A percentile compares a stretch with the other conserved stretches of the same genome.
Conservation (phyloP, 306 rosid species). For the Adenanthera pavonina region DNA sequence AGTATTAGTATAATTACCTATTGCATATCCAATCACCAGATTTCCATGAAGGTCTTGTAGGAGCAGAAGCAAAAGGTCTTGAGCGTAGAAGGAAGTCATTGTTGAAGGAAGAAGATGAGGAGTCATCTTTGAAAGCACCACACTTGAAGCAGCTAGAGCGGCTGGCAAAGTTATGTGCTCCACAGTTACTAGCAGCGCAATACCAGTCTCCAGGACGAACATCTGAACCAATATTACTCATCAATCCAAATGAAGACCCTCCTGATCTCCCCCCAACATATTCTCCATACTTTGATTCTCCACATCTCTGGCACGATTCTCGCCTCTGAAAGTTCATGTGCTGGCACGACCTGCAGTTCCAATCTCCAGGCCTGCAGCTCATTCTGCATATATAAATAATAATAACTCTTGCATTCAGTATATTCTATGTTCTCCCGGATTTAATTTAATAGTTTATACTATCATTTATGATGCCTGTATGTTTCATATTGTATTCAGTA, state of each 20-base stretch:
- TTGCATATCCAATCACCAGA: constrained; percentile 99
- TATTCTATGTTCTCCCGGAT: neutral
- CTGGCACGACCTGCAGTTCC: constrained; percentile 99
- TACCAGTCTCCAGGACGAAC: constrained; percentile 98
- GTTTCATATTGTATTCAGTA: no score
- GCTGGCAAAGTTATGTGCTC: constrained; percentile 92
- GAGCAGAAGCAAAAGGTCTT: constrained; percentile 45
- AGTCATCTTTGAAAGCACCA: constrained; percentile 89
- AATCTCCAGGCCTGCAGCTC: constrained; percentile 98
- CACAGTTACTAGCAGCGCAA: constrained; percentile 74
- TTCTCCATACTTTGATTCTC: constrained; percentile 68
- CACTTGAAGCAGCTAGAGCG: constrained; percentile 98
- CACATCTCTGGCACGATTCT: constrained; percentile 94
- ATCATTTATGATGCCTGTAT: no score
- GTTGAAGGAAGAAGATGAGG: constrained; percentile 45
- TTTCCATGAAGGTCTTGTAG: constrained; percentile 84
- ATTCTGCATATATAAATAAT: constrained; percentile 41
- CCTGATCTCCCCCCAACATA: constrained; percentile 68
- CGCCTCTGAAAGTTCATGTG: constrained; percentile 96
- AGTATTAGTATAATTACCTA: constrained; percentile 48
- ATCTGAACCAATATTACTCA: constrained; percentile 44
- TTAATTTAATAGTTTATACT: no score
- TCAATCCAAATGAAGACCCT: constrained; percentile 68
- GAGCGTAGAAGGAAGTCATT: constrained; percentile 59
- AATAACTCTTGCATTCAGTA: neutral